Conservation (phyloP, 179 eudicot species). For the Beta macrorhiza region DNA sequence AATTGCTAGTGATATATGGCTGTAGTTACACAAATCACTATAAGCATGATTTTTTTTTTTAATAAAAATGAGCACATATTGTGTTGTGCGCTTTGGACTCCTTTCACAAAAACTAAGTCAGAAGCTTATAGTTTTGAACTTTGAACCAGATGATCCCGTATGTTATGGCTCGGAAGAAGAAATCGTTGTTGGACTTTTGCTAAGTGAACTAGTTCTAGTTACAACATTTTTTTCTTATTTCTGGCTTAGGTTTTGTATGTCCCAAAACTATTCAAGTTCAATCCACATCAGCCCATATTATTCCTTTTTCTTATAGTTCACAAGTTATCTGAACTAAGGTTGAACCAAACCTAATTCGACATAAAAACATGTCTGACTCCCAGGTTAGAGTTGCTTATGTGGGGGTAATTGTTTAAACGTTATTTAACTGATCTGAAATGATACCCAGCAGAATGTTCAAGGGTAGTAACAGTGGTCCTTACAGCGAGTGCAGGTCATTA, state of each 20-base stretch:
- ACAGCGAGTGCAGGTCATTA: neutral
- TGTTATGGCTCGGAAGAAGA: neutral
- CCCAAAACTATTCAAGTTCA: neutral
- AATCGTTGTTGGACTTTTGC: neutral
- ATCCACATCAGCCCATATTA: neutral
- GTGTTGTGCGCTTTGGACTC: slow-evolving; percentile 11
- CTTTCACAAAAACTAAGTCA: neutral
- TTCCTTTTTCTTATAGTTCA: neutral
- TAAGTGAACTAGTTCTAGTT: neutral
- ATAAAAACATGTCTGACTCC: neutral
- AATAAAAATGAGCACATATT: neutral
- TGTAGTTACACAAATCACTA: neutral
- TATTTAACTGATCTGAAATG: neutral
- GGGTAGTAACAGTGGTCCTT: neutral
- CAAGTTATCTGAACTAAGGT: neutral
- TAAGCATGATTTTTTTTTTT: neutral
- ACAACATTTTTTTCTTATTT: neutral
- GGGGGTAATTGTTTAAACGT: neutral
- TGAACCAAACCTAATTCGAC: neutral
- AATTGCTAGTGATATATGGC: slow-evolving; percentile 1
- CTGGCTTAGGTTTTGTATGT: neutral
- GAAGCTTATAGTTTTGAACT: neutral
- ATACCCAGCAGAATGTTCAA: neutral
- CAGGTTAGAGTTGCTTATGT: neutral
- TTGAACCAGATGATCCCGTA: neutral